These are phyloP conservation scores for Fonsecaea pedrosoi DNA, from an alignment of 2,329 filamentous ascomycete species.

Conservation along the genomic window DNA sequence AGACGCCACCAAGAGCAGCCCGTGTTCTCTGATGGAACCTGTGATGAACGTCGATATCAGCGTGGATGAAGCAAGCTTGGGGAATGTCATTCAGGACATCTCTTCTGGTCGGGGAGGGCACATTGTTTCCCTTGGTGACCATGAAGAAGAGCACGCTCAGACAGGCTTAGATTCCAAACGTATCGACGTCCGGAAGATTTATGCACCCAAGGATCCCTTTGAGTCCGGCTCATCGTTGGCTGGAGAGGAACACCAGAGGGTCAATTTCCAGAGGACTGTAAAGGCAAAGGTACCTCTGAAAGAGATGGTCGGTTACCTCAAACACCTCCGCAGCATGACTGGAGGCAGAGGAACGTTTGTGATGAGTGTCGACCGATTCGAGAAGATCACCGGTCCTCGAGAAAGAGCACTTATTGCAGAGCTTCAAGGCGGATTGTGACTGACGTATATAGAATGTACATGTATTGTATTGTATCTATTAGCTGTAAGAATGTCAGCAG, in stretches of 20 bases:
- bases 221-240: constrained; percentile 46
- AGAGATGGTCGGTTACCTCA: constrained; percentile 95
- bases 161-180: constrained; percentile 42
- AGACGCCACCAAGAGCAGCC: constrained; percentile 61
- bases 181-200: constrained; percentile 78
- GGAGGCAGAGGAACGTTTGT: constrained; percentile 80
- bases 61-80: constrained; percentile 81
- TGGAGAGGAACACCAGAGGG: constrained; percentile 39
- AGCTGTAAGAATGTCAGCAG: constrained; percentile 8
- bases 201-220: constrained; percentile 88
- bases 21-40: constrained; percentile 81
- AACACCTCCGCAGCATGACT: constrained; percentile 85
- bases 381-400: constrained; percentile 67
- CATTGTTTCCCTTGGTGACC: constrained; percentile 71
- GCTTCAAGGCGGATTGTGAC: constrained; percentile 44
- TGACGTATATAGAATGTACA: constrained; percentile 8
- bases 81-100: constrained; percentile 82
- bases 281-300: constrained; percentile 88
- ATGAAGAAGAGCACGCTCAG: constrained; percentile 46
- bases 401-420: constrained; percentile 63
- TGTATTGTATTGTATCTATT: constrained; percentile 3
- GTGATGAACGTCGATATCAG: constrained; percentile 90
- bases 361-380: constrained; percentile 75
- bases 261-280: constrained; percentile 66
- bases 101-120: constrained; percentile 75